A percentile compares a stretch with the other conserved stretches of the same genome.
Conservation (phyloP, 257 asterid genomes). For the Verbascum thapsus region DNA sequence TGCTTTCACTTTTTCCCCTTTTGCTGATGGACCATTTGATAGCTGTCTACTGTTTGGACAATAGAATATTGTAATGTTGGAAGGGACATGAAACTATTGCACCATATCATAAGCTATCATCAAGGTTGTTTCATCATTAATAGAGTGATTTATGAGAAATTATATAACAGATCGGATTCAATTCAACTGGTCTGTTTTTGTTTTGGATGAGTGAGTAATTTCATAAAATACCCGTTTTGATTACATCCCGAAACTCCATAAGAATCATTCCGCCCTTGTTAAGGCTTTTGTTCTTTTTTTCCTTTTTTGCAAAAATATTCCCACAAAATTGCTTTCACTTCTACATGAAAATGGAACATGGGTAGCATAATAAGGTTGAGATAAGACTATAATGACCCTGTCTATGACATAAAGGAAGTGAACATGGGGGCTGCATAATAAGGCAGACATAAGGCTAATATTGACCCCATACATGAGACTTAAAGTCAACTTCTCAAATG, state of each 20-base stretch:
- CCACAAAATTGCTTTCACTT: no score
- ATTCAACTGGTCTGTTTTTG: no score
- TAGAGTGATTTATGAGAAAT: constrained; percentile 4
- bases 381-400: constrained; percentile 27
- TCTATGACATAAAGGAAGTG: constrained; percentile 1
- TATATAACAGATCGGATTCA: no score
- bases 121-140: constrained; percentile 4
- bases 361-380: constrained; percentile 17
- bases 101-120: constrained; percentile 3
- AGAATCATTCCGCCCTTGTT: no score
- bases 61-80: constrained; percentile 23
- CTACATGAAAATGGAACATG: constrained; percentile 19
- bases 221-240: no score
- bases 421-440: constrained; percentile 29
- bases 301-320: no score
- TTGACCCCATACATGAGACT: constrained; percentile 31
- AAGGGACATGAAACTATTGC: constrained; percentile 25
- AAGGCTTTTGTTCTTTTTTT: no score
- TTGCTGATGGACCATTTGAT: constrained; percentile 9
- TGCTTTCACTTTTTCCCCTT: constrained; percentile 18
- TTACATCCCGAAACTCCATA: no score
- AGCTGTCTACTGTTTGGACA: constrained; percentile 6
- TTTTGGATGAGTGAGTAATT: no score
- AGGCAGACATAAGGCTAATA: constrained; percentile 16
- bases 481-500: constrained; percentile 42